These are phyloP conservation scores for Grammothele lineata DNA, from an alignment of 768 basidiomycete genomes.

Conservation along the genomic window DNA sequence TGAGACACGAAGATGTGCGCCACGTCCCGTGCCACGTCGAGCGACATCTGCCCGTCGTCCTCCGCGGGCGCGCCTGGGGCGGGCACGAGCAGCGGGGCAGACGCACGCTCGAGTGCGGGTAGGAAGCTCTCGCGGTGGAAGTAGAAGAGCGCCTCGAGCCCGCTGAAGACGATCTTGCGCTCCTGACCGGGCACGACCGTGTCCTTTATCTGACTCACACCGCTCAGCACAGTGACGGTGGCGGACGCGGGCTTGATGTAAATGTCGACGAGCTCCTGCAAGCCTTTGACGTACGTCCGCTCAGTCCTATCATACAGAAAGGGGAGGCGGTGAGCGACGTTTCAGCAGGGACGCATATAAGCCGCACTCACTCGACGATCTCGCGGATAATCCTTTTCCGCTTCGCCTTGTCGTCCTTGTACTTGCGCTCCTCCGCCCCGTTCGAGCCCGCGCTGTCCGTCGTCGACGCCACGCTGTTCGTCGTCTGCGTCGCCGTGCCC, in stretches of 20 bases:
- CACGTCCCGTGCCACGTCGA: slow-evolving; percentile 72
- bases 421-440: slow-evolving; percentile 69
- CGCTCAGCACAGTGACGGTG: slow-evolving; percentile 64
- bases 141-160: slow-evolving; percentile 82
- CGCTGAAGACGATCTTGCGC: slow-evolving; percentile 87
- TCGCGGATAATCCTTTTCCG: slow-evolving; percentile 83
- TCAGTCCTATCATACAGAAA: slow-evolving; percentile 61
- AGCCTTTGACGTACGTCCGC: slow-evolving; percentile 89
- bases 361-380: slow-evolving; percentile 74
- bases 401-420: slow-evolving; percentile 87
- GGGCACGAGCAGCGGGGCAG: slow-evolving; percentile 59
- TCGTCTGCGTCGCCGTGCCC: slow-evolving; percentile 52
- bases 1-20: slow-evolving; percentile 90
- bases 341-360: neutral
- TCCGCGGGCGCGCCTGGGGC: slow-evolving; percentile 51
- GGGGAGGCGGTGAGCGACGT: neutral
- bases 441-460: slow-evolving; percentile 68
- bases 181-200: slow-evolving; percentile 82
- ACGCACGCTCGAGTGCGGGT: slow-evolving; percentile 80
- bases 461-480: slow-evolving; percentile 66
- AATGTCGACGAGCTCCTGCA: slow-evolving; percentile 91
- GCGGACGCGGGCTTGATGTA: slow-evolving; percentile 85
- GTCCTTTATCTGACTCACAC: slow-evolving; percentile 72
- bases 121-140: slow-evolving; percentile 94
- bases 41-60: slow-evolving; percentile 67